Evolutionary conservation across 129 eudicot species (phyloP).

Genomic region (Arctium minus): DNA sequence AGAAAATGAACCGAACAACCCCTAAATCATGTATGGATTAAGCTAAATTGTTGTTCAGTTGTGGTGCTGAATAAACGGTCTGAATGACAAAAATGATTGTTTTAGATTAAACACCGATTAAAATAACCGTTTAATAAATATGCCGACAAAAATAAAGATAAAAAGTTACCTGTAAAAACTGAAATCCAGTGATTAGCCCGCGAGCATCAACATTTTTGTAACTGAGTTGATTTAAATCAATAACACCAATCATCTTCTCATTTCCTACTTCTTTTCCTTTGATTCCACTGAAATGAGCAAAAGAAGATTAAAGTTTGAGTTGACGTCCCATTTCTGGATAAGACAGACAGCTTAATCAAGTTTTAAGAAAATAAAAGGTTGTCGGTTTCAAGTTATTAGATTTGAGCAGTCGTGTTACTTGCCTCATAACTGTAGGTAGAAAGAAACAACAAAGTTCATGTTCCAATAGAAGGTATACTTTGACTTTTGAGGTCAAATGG

Average conservation of each 20-base stretch:
- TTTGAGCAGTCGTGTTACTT: too few relatives aligned
- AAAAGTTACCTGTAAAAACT: constrained; percentile 59
- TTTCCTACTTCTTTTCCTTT: constrained; percentile 68
- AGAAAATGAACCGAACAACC: too few relatives aligned
- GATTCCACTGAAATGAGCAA: constrained; percentile 48
- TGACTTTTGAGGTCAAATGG: neutral
- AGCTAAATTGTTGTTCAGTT: neutral
- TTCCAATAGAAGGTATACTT: neutral
- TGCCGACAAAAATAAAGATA: neutral
- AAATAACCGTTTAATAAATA: neutral
- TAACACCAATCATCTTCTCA: constrained; percentile 56
- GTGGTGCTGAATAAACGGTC: neutral
- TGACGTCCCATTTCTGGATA: neutral
- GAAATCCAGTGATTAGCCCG: constrained; percentile 73
- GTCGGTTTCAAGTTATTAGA: too few relatives aligned
- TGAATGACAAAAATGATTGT: neutral
- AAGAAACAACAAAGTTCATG: neutral
- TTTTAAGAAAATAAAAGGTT: neutral
- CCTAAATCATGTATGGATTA: neutral
- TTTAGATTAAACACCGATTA: neutral
- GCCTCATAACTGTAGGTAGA: neutral
- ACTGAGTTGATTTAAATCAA: constrained; percentile 49
- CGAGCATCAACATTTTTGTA: constrained; percentile 73
- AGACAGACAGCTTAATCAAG: too few relatives aligned
- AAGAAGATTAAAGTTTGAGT: constrained; percentile 8